Evolutionary conservation across 2,329 filamentous ascomycete genomes (phyloP).

Genomic region (Fusarium sp.): DNA sequence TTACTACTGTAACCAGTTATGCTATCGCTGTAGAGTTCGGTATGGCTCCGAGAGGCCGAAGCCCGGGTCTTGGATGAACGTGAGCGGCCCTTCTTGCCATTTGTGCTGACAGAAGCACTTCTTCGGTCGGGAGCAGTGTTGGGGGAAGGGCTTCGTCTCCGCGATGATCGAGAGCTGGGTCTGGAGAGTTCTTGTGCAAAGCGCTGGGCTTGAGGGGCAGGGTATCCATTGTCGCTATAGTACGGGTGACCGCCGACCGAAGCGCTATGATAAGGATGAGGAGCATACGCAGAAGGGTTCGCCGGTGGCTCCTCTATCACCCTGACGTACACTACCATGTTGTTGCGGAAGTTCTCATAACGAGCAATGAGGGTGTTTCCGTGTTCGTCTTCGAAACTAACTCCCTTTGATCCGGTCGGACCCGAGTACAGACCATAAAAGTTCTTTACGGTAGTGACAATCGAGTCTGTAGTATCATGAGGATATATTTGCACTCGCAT

Average conservation of each 20-base stretch:
- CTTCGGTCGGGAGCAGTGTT: constrained; percentile 78
- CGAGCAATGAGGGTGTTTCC: constrained; percentile 94
- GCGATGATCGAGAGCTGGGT: constrained; percentile 78
- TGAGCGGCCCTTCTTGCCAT: constrained; percentile 76
- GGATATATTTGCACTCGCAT: constrained; percentile 92
- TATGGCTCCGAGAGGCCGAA: constrained; percentile 59
- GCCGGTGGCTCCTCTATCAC: constrained; percentile 76
- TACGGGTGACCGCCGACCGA: constrained; percentile 66
- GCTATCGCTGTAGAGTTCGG: constrained; percentile 77
- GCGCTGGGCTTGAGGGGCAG: constrained; percentile 63
- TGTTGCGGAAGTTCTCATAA: constrained; percentile 94
- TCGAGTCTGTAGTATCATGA: constrained; percentile 97
- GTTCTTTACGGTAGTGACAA: constrained; percentile 98
- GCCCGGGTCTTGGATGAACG: constrained; percentile 79
- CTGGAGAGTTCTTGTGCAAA: constrained; percentile 75
- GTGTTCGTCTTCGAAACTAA: constrained; percentile 94
- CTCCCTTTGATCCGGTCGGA: constrained; percentile 77
- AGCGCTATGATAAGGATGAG: constrained; percentile 67
- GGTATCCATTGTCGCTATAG: constrained; percentile 69
- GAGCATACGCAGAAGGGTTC: constrained; percentile 63
- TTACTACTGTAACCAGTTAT: constrained; percentile 88
- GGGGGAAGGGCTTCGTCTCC: constrained; percentile 85
- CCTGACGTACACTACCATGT: constrained; percentile 94
- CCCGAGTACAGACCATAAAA: constrained; percentile 96
- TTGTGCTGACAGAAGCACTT: constrained; percentile 79